Evolutionary conservation across 331 rosid species (phyloP).

Genomic region (Pyrus hybrid): DNA sequence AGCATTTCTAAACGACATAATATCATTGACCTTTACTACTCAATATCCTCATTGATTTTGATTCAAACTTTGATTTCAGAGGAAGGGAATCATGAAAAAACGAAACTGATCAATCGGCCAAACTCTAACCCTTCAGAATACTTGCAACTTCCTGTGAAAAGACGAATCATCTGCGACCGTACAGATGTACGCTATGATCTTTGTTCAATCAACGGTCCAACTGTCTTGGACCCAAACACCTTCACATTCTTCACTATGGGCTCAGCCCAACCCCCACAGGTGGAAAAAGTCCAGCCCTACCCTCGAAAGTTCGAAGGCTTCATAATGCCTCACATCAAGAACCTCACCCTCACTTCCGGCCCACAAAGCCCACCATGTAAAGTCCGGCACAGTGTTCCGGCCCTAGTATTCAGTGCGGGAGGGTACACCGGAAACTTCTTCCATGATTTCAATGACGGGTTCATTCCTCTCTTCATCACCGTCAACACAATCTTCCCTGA

Average conservation of each 20-base stretch:
- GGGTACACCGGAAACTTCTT: slow-evolving; percentile 36
- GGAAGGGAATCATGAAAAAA: not conserved
- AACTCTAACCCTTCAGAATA: not conserved
- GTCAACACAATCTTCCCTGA: slow-evolving; percentile 1
- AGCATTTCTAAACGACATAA: too few relatives aligned
- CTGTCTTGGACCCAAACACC: slow-evolving; percentile 16
- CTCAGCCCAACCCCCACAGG: not conserved
- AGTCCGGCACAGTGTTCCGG: slow-evolving; percentile 12
- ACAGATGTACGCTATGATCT: slow-evolving; percentile 14
- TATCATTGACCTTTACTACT: not conserved
- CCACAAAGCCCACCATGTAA: slow-evolving; percentile 12
- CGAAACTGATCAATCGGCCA: not conserved
- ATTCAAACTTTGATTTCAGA: not conserved
- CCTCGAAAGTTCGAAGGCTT: slow-evolving; percentile 22
- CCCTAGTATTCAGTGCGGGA: slow-evolving; percentile 19
- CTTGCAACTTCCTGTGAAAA: not conserved
- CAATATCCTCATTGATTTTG: not conserved
- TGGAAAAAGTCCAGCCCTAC: slow-evolving; percentile 22
- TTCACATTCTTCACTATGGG: slow-evolving; percentile 10
- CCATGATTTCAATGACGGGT: slow-evolving; percentile 31
- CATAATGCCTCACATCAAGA: slow-evolving; percentile 19
- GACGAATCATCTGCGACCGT: slow-evolving; percentile 11
- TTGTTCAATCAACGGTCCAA: slow-evolving; percentile 19
- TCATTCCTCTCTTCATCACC: slow-evolving; percentile 36
- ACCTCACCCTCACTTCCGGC: slow-evolving; percentile 11